Percentiles rank a stretch among this genome's conserved stretches.
These are phyloP conservation scores for Eucalyptus camaldulensis DNA, from an alignment of 345 rosid genomes.

Conservation along the genomic window DNA sequence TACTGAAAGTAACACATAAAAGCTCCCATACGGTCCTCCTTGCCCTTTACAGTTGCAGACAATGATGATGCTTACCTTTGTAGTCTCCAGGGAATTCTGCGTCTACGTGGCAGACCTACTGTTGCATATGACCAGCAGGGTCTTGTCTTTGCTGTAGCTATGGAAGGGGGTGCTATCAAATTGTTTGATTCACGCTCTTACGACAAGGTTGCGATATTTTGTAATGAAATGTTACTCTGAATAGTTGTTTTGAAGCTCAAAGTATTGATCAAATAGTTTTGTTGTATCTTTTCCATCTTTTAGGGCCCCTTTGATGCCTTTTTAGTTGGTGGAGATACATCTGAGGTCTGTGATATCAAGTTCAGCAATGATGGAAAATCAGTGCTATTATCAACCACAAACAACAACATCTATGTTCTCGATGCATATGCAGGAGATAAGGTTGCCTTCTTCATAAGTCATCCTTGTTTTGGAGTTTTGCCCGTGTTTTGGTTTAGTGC, in stretches of 20 bases:
- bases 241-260: background rate
- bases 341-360: slow-evolving; percentile 93
- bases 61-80: slow-evolving; percentile 31
- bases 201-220: slow-evolving; percentile 49
- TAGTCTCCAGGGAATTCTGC: slow-evolving; percentile 82
- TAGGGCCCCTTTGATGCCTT: slow-evolving; percentile 97
- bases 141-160: slow-evolving; percentile 95
- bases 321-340: slow-evolving; percentile 94
- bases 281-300: background rate
- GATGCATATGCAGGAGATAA: slow-evolving; percentile 97
- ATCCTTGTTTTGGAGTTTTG: background rate
- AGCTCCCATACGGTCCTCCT: background rate
- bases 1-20: background rate
- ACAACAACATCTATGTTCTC: slow-evolving; percentile 73
- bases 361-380: slow-evolving; percentile 98
- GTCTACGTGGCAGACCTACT: slow-evolving; percentile 86
- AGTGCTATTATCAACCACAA: slow-evolving; percentile 87
- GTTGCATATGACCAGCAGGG: slow-evolving; percentile 99
- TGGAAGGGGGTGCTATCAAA: slow-evolving; percentile 99
- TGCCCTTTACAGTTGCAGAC: background rate
- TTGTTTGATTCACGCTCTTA: slow-evolving; percentile 90
- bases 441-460: slow-evolving; percentile 26
- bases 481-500: background rate
- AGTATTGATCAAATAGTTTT: background rate
- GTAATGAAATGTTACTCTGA: background rate